Conservation (phyloP, 2,329 filamentous ascomycete genomes). For the Claviceps sp. region DNA sequence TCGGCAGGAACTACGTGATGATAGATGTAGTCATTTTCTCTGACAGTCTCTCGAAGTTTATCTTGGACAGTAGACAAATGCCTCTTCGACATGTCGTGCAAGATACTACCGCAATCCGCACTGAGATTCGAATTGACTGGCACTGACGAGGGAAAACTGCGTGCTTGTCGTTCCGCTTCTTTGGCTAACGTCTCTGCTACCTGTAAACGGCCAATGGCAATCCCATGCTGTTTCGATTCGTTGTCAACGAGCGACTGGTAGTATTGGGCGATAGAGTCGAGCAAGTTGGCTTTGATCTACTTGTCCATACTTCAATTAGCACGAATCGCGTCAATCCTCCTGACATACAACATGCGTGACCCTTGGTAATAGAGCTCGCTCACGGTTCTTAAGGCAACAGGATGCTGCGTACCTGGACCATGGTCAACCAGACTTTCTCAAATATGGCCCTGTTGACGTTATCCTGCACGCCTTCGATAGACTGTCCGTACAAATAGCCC, state of each 20-base stretch:
- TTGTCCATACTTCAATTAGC: neutral
- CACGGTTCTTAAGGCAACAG: no score
- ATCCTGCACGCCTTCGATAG: conserved; percentile 79
- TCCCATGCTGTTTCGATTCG: conserved; percentile 75
- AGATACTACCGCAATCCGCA: conserved; percentile 58
- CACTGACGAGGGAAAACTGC: conserved; percentile 65
- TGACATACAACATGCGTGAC: neutral
- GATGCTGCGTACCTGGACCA: conserved; percentile 52
- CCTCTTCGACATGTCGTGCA: conserved; percentile 73
- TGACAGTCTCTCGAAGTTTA: conserved; percentile 60
- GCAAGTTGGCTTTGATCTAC: conserved; percentile 64
- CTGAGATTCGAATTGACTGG: conserved; percentile 72
- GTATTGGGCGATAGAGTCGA: conserved; percentile 80
- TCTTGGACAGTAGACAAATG: conserved; percentile 72
- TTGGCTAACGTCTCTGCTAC: conserved; percentile 66
- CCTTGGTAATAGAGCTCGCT: no score
- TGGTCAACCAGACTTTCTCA: conserved; percentile 81
- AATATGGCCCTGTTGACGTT: conserved; percentile 86
- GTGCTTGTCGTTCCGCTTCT: conserved; percentile 64
- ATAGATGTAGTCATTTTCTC: conserved; percentile 98
- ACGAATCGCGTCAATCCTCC: neutral
- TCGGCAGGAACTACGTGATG: conserved; percentile 84
- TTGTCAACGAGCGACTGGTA: conserved; percentile 87
- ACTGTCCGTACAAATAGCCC: conserved; percentile 75
- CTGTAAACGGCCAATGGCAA: conserved; percentile 70